A percentile compares a stretch with the other conserved stretches of the same genome.
Evolutionary conservation across 1,139 yeast genomes (phyloP).

Genomic region (Sugiyamaella castrensis): DNA sequence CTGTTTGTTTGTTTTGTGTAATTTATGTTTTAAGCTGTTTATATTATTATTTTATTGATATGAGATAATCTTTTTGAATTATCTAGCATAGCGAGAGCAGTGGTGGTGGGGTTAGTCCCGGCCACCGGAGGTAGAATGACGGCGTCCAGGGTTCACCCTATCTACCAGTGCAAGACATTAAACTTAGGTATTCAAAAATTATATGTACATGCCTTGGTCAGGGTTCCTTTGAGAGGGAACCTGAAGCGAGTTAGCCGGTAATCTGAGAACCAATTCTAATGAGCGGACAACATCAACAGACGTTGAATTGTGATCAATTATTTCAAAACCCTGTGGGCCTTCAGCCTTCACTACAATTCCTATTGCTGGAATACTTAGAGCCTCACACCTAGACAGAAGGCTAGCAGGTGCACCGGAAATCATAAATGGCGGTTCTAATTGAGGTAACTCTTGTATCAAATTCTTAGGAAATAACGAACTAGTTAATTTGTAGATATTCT

Average conservation of each 20-base stretch:
- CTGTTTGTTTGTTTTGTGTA: background rate
- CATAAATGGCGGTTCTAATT: constrained; percentile 28
- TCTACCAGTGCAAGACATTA: constrained; percentile 45
- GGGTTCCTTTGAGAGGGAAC: constrained; percentile 12
- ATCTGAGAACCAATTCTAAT: constrained; percentile 10
- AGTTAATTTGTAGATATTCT: constrained; percentile 19
- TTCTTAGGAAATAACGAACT: constrained; percentile 2
- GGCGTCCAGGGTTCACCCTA: constrained; percentile 37
- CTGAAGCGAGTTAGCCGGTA: constrained; percentile 9
- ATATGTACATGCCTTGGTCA: constrained; percentile 26
- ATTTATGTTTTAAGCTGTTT: constrained; percentile 13
- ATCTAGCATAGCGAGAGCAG: no score
- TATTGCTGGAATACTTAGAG: constrained; percentile 18
- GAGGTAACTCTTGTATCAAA: constrained; percentile 10
- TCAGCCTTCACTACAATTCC: constrained; percentile 32
- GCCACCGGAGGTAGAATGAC: no score
- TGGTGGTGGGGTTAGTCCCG: no score
- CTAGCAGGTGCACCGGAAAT: constrained; percentile 32
- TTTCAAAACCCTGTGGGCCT: constrained; percentile 33
- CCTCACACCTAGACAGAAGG: constrained; percentile 24
- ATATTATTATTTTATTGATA: constrained; percentile 5
- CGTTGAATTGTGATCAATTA: constrained; percentile 25
- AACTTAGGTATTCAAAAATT: constrained; percentile 38
- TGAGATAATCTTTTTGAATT: background rate
- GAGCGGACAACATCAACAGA: constrained; percentile 13